Percentiles rank a stretch among this genome's conserved stretches.
Evolutionary conservation across 2,329 filamentous ascomycete genomes (phyloP).

Genomic region (Berkeleyomyces basicola): DNA sequence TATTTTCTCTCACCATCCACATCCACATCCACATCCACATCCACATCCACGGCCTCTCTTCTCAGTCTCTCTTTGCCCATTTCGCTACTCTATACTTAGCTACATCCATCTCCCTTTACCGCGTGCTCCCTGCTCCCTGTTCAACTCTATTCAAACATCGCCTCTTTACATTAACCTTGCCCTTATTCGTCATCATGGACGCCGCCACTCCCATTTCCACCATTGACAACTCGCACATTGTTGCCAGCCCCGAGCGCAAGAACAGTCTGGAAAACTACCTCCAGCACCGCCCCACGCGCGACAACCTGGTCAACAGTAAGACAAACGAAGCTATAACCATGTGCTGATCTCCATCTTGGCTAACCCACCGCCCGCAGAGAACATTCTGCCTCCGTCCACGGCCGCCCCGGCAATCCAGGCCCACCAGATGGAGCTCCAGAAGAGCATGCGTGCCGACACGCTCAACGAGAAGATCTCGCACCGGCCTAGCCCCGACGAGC

Average conservation of each 20-base stretch:
- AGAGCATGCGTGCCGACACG: conserved; percentile 72
- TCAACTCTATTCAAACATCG: neutral
- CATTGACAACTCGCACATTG: conserved; percentile 43
- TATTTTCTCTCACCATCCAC: too few species aligned
- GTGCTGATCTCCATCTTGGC: neutral
- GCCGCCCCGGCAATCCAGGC: conserved; percentile 67
- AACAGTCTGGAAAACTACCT: conserved; percentile 61
- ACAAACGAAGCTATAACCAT: neutral
- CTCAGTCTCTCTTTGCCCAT: too few species aligned
- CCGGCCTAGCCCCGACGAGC: conserved; percentile 56
- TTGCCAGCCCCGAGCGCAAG: conserved; percentile 35
- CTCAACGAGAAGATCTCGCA: conserved; percentile 75
- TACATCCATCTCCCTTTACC: neutral
- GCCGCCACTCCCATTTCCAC: neutral
- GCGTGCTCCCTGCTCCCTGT: neutral
- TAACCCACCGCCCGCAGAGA: conserved; percentile 36
- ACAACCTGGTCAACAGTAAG: conserved; percentile 50
- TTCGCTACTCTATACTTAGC: neutral
- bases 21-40: too few species aligned
- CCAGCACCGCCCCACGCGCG: conserved; percentile 54
- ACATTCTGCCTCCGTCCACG: conserved; percentile 67
- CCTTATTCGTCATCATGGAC: neutral
- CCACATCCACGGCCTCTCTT: neutral
- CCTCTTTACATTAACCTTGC: neutral
- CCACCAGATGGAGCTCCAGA: conserved; percentile 69